Evolutionary conservation across 768 basidiomycete species (phyloP).

Genomic region (Agrocybe pediades): DNA sequence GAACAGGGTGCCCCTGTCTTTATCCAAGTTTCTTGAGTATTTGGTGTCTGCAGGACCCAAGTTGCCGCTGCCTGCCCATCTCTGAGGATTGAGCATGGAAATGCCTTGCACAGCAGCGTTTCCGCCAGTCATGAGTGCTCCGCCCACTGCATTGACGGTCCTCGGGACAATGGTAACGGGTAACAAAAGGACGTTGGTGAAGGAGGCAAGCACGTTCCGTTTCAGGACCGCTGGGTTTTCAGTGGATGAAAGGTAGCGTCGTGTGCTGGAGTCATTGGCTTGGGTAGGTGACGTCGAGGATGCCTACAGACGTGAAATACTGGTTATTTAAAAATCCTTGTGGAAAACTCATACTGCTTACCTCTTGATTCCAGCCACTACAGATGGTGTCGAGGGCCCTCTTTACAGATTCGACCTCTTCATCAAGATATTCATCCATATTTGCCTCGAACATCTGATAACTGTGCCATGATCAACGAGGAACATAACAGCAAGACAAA

Average conservation of each 20-base stretch:
- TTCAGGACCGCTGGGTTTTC: conserved; percentile 92
- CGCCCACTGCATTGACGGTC: conserved; percentile 69
- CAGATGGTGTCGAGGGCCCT: conserved; percentile 73
- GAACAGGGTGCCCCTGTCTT: conserved; percentile 45
- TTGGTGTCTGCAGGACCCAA: conserved; percentile 4
- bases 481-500: conserved; percentile 9
- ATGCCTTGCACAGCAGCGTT: conserved; percentile 82
- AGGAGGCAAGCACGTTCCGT: conserved; percentile 89
- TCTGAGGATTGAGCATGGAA: conserved; percentile 78
- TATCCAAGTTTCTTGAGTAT: conserved; percentile 38
- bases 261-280: background rate
- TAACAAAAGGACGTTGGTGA: conserved; percentile 84
- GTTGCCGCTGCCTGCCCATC: background rate
- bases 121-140: conserved; percentile 68
- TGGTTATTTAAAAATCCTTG: background rate
- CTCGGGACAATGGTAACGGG: conserved; percentile 97
- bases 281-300: conserved; percentile 14
- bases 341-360: conserved; percentile 28
- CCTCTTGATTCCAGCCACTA: conserved; percentile 79
- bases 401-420: conserved; percentile 86
- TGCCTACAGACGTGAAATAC: background rate
- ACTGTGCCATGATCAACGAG: conserved; percentile 37
- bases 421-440: conserved; percentile 97
- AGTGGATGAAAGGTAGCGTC: conserved; percentile 73
- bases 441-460: conserved; percentile 94